Evolutionary conservation across 352 stramenopile genomes (phyloP), one percentile per base, ranked within the genome.

Genomic region (Globisporangium cederbergense): DNA sequence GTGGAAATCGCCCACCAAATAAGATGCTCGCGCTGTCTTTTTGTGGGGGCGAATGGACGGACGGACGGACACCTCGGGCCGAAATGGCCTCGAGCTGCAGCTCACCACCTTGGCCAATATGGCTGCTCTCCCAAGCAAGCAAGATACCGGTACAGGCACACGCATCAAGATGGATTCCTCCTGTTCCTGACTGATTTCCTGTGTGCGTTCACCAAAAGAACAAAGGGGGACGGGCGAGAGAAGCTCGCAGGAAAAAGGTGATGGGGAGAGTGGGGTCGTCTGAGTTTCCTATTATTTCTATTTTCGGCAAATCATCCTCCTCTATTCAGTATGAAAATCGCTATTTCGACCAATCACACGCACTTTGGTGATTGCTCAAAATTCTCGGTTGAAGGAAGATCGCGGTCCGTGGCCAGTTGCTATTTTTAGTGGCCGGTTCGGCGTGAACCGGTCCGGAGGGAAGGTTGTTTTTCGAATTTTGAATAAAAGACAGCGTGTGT

Each of bases 391-490:
- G 30, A 45, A 45, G 30, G 51, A 58, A 58, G 51, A 58, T 58
- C 51, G 51, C 51, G 30, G 51, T 58, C 22, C 16, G 9, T 57
- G 50, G 28, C 20, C 20, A 47, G 9, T 47, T 25, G 51, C 28
- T 56, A 25, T 56, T 56, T 56, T 22, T 56, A 40, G 32, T 38
- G 4, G 20, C 14, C 58, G 43, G 58, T 55, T 28, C 45, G n/a
- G n/a, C 9, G 2, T 1, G 20, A 14, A 64, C 58, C 58, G 58
- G 58, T 64, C 25, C 34, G 10, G 28, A 20, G 16, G 14, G 25
- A 34, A n/a, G 32, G 51, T 30, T 13, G 32, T 64, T 49, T 64
- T 64, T 51, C 42, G 50, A 58, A 50, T 64, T 64, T 54, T 55
- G 53, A 56, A 42, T 42, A 42, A 49, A 40, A 34, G 8, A 11